These are phyloP conservation scores for Trichoderma atroviride DNA, from an alignment of 2,329 filamentous ascomycete species.

Conservation along the genomic window DNA sequence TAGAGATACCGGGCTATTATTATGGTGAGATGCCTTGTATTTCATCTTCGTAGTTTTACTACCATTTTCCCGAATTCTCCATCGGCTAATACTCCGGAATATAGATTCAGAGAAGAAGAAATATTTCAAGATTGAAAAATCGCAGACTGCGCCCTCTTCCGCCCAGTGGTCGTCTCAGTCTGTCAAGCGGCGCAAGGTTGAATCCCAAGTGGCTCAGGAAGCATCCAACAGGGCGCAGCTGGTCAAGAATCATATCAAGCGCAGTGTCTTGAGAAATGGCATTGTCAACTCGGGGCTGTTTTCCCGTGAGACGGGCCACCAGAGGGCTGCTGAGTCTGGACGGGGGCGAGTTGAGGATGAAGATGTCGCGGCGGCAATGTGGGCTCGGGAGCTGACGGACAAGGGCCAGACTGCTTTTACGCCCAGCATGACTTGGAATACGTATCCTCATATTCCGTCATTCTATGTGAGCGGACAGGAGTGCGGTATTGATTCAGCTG, in stretches of 20 bases:
- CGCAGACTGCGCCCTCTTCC: constrained; percentile 53
- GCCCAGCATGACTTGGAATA: constrained; percentile 35
- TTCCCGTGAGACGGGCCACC: constrained; percentile 34
- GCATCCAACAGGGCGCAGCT: constrained; percentile 36
- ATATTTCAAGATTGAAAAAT: constrained; percentile 69
- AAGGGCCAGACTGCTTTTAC: constrained; percentile 47
- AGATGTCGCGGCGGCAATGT: constrained; percentile 40
- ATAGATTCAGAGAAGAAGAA: constrained; percentile 61
- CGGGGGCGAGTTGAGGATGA: constrained; percentile 32
- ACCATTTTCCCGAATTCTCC: background rate
- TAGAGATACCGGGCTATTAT: constrained; percentile 57
- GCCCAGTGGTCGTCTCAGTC: constrained; percentile 60
- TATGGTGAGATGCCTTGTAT: constrained; percentile 45
- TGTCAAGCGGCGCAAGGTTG: constrained; percentile 58
- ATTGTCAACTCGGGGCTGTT: constrained; percentile 37
- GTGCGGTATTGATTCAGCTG: constrained; percentile 44
- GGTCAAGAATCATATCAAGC: constrained; percentile 44
- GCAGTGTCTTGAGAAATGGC: constrained; percentile 41
- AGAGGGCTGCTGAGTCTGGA: constrained; percentile 29
- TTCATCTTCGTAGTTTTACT: background rate
- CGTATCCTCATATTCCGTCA: constrained; percentile 42
- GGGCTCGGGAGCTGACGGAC: constrained; percentile 43
- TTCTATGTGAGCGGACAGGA: constrained; percentile 48
- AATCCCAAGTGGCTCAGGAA: constrained; percentile 42
- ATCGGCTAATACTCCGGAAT: background rate